Evolutionary conservation across 495 filamentous ascomycete species (phyloP), one percentile per base, ranked within the genome.

Genomic region (Hypoxylon perforatum): DNA sequence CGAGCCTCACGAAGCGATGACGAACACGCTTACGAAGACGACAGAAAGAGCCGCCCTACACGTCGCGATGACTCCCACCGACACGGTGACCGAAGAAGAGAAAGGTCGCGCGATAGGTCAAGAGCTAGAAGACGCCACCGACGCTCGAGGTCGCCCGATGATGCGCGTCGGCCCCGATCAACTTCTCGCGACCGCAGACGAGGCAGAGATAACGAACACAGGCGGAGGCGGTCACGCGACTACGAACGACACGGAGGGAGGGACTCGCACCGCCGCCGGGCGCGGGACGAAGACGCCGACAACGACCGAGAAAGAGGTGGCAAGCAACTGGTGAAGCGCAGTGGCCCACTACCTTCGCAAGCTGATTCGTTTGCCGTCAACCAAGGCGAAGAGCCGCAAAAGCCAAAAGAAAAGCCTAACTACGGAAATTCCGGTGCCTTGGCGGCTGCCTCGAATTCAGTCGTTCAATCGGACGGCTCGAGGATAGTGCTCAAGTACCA

Each of bases 401-500:
- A 86, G 57, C 89, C 92, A 48, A 94, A 93, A 65, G 87, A 97
- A 73, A 94, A 92, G 71, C 91, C 94, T 35, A 99, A 97, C 75
- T 96, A 90, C 77, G 86, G 83, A 4, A 86, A 84, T 39, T 92
- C 91, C 0, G 95, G 95, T 17, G 80, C 91, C 7, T 85, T 99
- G 5, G 95, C 95, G 12, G 91, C 91, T 8, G 92, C 92, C 67
- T 92, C 92, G 45, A 98, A 97, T 74, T 90, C 92, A 1, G 82
- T 97, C 6, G 75, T 85, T 50, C 81, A 86, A 61, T 88, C 87
- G n/a, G 83, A 87, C 70, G 88, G 87, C 21, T 85, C 82, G 28
- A 78, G 82, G 2, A 86, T 96, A 45, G 88, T 92, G 2, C 81
- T 99, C 18, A 98, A 98, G 81, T 98, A 99, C 80, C 89, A 97